Conservation (phyloP, 257 asterid species). For the Primulina tabacum region DNA sequence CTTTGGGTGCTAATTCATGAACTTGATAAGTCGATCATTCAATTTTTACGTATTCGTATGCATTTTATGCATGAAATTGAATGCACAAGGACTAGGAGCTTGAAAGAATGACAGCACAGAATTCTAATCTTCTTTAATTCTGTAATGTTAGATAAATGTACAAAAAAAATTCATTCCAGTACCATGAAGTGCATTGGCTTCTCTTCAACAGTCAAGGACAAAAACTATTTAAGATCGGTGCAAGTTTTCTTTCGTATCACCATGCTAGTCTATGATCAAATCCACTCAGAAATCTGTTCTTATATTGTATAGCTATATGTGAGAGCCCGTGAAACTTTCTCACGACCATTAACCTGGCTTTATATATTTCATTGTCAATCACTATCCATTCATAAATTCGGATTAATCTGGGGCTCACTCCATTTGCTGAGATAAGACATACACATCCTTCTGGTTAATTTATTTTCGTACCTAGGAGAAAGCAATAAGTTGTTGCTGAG, state of each 20-base stretch:
- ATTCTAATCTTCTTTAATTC: neutral
- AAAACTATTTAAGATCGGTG: neutral
- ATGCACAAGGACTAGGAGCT: neutral
- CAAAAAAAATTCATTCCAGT: neutral
- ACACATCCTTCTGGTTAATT: neutral
- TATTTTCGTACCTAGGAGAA: neutral
- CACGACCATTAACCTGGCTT: conserved; percentile 2
- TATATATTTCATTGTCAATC: conserved; percentile 1
- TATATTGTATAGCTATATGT: neutral
- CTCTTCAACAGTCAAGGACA: neutral
- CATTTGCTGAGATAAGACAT: conserved; percentile 2
- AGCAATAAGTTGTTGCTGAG: conserved; percentile 16
- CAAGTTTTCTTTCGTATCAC: neutral
- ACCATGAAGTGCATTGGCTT: neutral
- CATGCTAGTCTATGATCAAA: neutral
- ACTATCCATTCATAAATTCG: neutral
- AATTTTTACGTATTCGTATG: neutral
- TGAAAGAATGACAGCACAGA: neutral
- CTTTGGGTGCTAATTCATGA: neutral
- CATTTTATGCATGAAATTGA: neutral
- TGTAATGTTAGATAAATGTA: neutral
- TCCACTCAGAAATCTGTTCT: neutral
- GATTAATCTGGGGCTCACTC: conserved; percentile 3
- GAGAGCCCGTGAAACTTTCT: neutral
- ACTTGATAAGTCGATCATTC: neutral